A percentile compares a stretch with the other conserved stretches of the same genome.
phyloP scores from a whole-genome alignment of 805 yeast genomes.

The Geotrichum ghanense region DNA sequence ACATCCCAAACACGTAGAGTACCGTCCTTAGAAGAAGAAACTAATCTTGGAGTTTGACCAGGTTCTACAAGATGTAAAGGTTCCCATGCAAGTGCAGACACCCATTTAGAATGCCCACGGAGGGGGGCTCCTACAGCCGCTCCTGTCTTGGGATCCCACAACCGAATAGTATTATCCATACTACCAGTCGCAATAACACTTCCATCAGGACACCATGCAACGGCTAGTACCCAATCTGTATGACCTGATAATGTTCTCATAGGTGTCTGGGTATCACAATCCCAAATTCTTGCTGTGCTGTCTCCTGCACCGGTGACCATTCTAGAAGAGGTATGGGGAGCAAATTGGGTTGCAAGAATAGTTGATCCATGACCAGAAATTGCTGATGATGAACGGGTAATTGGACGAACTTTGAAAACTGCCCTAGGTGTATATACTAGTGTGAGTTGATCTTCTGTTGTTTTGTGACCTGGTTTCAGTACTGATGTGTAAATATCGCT shows the following conservation, averaged over 20 bases:
- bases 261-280: conserved; percentile 90
- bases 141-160: conserved; percentile 80
- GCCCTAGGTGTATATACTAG: conserved; percentile 91
- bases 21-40: conserved; percentile 85
- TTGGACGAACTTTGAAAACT: conserved; percentile 82
- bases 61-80: conserved; percentile 71
- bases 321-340: conserved; percentile 75
- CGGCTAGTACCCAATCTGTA: conserved; percentile 87
- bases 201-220: conserved; percentile 87
- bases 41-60: conserved; percentile 51
- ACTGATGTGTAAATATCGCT: conserved; percentile 71
- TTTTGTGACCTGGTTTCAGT: conserved; percentile 72
- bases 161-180: conserved; percentile 79
- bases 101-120: conserved; percentile 80
- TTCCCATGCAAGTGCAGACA: conserved; percentile 86
- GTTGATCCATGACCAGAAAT: conserved; percentile 95
- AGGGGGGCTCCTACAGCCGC: conserved; percentile 61
- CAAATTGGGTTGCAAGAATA: conserved; percentile 82
- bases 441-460: conserved; percentile 89
- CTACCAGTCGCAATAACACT: conserved; percentile 88
- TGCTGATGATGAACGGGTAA: conserved; percentile 83
- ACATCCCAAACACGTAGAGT: conserved; percentile 87
- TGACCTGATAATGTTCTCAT: conserved; percentile 73
- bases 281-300: conserved; percentile 93
- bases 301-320: conserved; percentile 97